These are phyloP conservation scores for Pogostemon cablin DNA, from an alignment of 257 asterid genomes.

Conservation along the genomic window DNA sequence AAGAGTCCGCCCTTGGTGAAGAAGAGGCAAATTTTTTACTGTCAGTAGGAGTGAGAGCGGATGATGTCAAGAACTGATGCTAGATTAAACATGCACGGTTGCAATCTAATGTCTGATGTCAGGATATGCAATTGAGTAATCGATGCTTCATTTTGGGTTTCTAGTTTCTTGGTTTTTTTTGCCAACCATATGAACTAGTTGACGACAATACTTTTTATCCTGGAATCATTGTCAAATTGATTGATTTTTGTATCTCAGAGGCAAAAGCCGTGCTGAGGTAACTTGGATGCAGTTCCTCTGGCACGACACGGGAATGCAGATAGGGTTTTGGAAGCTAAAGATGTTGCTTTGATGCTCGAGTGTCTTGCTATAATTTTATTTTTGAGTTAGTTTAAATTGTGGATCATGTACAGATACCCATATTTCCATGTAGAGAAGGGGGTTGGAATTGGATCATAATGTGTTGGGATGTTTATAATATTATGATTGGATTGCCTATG, in stretches of 20 bases:
- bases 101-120: not conserved
- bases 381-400: not conserved
- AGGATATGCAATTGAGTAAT: not conserved
- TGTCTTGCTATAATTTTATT: not conserved
- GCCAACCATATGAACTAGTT: not conserved
- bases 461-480: too few species aligned
- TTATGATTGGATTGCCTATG: not conserved
- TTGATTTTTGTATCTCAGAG: not conserved
- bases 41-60: conserved; percentile 13
- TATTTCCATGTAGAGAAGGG: not conserved
- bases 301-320: not conserved
- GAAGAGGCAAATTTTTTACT: not conserved
- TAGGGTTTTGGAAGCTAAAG: not conserved
- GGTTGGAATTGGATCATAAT: not conserved
- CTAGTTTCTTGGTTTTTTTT: not conserved
- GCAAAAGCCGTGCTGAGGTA: conserved; percentile 2
- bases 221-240: not conserved
- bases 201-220: not conserved
- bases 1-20: conserved; percentile 3
- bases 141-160: not conserved
- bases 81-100: conserved; percentile 2
- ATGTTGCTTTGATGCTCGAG: not conserved
- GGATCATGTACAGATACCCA: conserved; percentile 11
- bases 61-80: not conserved
- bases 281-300: not conserved